phyloP scores from a whole-genome alignment of 345 rosid species.

The Brassica cretica region DNA sequence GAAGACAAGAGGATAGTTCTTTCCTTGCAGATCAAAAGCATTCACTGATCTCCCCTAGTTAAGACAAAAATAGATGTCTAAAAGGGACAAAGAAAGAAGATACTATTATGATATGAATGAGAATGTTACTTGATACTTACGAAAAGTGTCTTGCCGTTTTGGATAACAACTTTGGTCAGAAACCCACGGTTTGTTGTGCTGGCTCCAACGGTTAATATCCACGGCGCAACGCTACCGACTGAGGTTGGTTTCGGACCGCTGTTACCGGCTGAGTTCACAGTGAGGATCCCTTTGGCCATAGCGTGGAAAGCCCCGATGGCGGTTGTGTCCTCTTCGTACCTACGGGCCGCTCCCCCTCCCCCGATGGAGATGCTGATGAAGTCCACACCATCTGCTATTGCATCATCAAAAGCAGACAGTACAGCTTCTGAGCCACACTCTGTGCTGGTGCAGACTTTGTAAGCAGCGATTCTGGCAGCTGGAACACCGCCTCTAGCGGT shows the following conservation, averaged over 20 bases:
- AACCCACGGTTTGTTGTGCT: constrained; percentile 49
- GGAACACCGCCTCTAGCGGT: neutral
- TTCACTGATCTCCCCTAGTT: constrained; percentile 47
- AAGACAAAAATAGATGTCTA: neutral
- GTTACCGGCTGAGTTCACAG: constrained; percentile 48
- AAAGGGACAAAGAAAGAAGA: neutral
- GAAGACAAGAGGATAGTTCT: constrained; percentile 30
- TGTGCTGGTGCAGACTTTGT: neutral
- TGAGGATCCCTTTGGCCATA: constrained; percentile 50
- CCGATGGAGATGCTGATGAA: neutral
- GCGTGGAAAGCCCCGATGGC: constrained; percentile 60
- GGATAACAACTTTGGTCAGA: constrained; percentile 43
- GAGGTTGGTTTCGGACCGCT: neutral
- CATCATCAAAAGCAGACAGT: neutral
- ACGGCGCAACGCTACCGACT: constrained; percentile 39
- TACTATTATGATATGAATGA: neutral
- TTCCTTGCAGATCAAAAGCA: constrained; percentile 35
- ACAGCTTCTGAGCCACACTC: neutral
- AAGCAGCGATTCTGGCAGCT: neutral
- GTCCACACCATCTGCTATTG: neutral
- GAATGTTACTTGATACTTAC: constrained; percentile 38
- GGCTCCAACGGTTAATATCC: constrained; percentile 54
- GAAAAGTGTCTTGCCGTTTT: constrained; percentile 37
- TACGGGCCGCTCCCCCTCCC: neutral
- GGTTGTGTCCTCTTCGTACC: neutral